These are phyloP conservation scores for Isabelozyma gotoi DNA, from an alignment of 805 yeast species.

Conservation along the genomic window DNA sequence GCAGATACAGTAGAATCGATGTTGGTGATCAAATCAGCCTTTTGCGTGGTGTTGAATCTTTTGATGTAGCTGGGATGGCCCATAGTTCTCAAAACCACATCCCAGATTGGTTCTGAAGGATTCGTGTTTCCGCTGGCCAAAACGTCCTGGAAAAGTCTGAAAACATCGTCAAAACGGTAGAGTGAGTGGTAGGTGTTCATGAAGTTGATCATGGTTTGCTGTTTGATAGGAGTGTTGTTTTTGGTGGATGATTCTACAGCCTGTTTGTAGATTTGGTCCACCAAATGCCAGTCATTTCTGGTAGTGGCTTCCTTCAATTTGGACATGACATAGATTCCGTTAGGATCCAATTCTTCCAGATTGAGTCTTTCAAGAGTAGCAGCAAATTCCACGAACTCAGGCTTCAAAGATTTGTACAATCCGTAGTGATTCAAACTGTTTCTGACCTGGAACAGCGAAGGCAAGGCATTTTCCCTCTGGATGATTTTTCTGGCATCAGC, in stretches of 20 bases:
- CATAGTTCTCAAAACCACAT: conserved; percentile 52
- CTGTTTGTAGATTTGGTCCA: conserved; percentile 22
- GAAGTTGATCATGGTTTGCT: conserved; percentile 39
- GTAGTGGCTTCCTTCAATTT: conserved; percentile 20
- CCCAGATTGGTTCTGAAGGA: conserved; percentile 58
- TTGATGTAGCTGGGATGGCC: conserved; percentile 29
- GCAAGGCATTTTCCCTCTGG: conserved; percentile 12
- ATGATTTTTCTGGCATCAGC: conserved; percentile 26
- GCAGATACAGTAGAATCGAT: conserved; percentile 32
- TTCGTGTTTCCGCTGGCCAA: conserved; percentile 29
- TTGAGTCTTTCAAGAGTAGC: conserved; percentile 8
- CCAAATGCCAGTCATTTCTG: conserved; percentile 13
- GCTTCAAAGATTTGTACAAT: conserved; percentile 2
- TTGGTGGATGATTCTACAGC: conserved; percentile 20
- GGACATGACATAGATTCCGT: conserved; percentile 20
- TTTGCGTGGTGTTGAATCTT: conserved; percentile 24
- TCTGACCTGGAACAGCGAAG: conserved; percentile 9
- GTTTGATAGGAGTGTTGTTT: conserved; percentile 34
- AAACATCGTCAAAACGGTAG: conserved; percentile 33
- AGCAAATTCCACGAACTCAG: conserved; percentile 6
- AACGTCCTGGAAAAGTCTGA: conserved; percentile 52
- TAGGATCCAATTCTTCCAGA: conserved; percentile 32
- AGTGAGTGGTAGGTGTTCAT: conserved; percentile 47
- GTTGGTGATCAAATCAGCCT: conserved; percentile 18
- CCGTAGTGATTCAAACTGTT: conserved; percentile 11